Base-by-base conservation (phyloP, 2,329 filamentous ascomycete genomes). In the Penicillium freii region DNA sequence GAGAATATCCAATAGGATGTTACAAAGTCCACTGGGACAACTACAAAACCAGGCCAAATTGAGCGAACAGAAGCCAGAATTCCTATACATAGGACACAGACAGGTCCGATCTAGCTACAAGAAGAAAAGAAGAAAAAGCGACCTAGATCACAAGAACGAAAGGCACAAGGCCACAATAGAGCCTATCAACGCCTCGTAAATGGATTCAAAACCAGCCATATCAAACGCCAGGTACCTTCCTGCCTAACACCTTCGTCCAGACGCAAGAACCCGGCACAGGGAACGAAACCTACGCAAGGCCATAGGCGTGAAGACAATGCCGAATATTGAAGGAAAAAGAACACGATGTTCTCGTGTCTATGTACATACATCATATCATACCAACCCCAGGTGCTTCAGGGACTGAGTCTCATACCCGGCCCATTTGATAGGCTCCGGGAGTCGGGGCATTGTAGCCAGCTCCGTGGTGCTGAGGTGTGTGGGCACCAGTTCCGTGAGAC, bases 341-440 rank as follows among this genome's bases (percentile, higher is more conserved):
- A 60, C 63, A 66, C 67, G 58, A 58, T 49, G 62, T 59, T 64
- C 62, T 68, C 64, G 70, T 59, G 63, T 57, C 62, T 73, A 73
- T 73, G 69, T 73, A 73, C 70, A 72, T 71, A 66, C 70, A 67
- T 72, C 69, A 72, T 62, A 66, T 72, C 70, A 60, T 70, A 67
- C 67, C 64, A 65, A 63, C 53, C 49, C 59, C 33, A 54, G 51
- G 39, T 42, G 40, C 40, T 47, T 39, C 34, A 21, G 29, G 42
- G 43, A 40, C 49, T 45, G 54, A 15, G 38, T 27, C 61, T 69
- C 61, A 74, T 56, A 64, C 64, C 62, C 72, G 73, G 33, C 63
- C 66, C 48, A 69, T 60, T 47, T 75, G 74, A 64, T 93, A 93
- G 47, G 90, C 90, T 78, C 90, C 89, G 1, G 91, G 91, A 8